These are phyloP conservation scores for Sanghuangporus baumii DNA, from an alignment of 1,284 basidiomycete genomes.

Conservation along the genomic window DNA sequence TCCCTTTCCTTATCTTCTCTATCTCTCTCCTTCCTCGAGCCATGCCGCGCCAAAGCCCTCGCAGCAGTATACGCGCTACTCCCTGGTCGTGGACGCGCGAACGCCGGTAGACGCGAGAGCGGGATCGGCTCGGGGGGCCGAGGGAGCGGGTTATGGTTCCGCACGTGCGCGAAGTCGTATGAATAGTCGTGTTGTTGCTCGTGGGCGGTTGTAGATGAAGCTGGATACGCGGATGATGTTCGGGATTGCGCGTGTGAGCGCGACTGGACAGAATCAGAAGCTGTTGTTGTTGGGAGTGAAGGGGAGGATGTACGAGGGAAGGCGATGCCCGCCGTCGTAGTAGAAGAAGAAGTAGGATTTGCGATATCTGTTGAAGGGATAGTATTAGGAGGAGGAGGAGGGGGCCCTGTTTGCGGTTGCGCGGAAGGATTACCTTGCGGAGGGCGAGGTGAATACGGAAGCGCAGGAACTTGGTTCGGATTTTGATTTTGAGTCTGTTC, in stretches of 20 bases:
- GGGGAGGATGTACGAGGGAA: constrained; percentile 1
- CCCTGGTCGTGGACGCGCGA: constrained; percentile 9
- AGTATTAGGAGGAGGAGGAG: not conserved
- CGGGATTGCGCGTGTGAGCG: too few relatives aligned
- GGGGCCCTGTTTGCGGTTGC: not conserved
- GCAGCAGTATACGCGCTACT: constrained; percentile 10
- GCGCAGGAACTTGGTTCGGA: not conserved
- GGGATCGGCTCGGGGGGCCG: constrained; percentile 15
- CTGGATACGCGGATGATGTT: not conserved
- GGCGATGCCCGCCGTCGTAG: not conserved
- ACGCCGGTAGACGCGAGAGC: constrained; percentile 8
- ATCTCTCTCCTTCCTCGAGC: not conserved
- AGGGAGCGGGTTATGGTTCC: constrained; percentile 9
- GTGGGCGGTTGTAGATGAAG: not conserved
- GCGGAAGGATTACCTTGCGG: not conserved
- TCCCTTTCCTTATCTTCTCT: not conserved
- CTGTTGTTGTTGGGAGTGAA: not conserved
- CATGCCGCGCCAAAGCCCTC: constrained; percentile 6
- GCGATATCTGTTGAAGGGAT: not conserved
- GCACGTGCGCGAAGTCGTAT: not conserved
- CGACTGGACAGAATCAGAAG: not conserved
- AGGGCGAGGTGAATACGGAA: not conserved
- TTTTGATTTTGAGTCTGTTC: not conserved
- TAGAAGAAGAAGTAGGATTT: not conserved
- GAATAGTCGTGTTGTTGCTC: not conserved